Percentiles rank a stretch among this genome's conserved stretches.
These are phyloP conservation scores for Hippophae tibetana DNA, from an alignment of 306 rosid genomes.

Conservation along the genomic window DNA sequence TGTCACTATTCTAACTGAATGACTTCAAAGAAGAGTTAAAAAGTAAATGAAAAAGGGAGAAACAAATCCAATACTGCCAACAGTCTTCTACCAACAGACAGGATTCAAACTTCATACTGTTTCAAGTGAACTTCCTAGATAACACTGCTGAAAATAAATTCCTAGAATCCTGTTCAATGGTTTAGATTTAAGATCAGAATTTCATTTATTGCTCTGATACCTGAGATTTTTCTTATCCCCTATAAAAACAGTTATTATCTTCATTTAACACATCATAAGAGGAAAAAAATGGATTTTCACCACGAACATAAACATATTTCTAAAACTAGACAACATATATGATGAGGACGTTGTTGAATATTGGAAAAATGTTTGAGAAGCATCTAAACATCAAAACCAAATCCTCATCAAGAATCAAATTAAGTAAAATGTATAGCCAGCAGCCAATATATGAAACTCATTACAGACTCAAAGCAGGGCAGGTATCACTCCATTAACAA, in stretches of 20 bases:
- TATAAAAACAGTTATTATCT: neutral
- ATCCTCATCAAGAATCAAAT: neutral
- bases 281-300: neutral
- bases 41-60: too few relatives aligned
- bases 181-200: too few relatives aligned
- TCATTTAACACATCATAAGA: neutral
- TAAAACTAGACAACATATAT: neutral
- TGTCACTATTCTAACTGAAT: too few relatives aligned
- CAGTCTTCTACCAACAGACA: too few relatives aligned
- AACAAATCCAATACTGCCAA: too few relatives aligned
- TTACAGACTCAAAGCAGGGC: neutral
- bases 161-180: too few relatives aligned
- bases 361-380: neutral
- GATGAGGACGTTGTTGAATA: neutral
- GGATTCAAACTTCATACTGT: too few relatives aligned
- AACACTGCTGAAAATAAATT: too few relatives aligned
- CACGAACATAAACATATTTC: neutral
- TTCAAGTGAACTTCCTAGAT: too few relatives aligned
- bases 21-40: too few relatives aligned
- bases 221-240: too few relatives aligned
- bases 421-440: neutral
- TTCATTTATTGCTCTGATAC: too few relatives aligned
- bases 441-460: neutral
- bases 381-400: neutral
- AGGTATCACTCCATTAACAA: conserved; percentile 11